phyloP scores from a whole-genome alignment of 2,329 filamentous ascomycete genomes.

The Myriosclerotinia scirpicola region DNA sequence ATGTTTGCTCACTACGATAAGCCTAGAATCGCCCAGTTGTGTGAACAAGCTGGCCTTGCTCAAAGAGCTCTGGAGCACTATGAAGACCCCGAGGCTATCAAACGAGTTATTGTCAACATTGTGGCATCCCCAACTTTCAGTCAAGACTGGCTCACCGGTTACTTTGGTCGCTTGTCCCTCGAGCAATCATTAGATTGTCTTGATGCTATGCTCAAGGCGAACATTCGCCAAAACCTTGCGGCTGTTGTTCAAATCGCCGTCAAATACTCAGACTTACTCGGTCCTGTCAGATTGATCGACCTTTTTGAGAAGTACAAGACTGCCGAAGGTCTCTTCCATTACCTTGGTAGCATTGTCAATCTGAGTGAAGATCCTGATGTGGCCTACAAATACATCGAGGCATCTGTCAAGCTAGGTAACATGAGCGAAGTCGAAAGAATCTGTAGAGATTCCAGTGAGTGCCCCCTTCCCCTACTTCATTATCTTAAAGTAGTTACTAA shows the following conservation, averaged over 20 bases:
- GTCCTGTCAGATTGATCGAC: constrained; percentile 82
- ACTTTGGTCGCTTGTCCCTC: constrained; percentile 91
- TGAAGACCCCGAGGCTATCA: constrained; percentile 84
- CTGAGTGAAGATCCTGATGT: constrained; percentile 93
- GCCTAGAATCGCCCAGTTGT: constrained; percentile 81
- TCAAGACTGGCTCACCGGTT: constrained; percentile 86
- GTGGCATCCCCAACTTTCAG: constrained; percentile 80
- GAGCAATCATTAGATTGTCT: constrained; percentile 93
- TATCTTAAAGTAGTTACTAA: too few species aligned
- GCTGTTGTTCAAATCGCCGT: constrained; percentile 93
- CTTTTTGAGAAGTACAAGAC: constrained; percentile 98
- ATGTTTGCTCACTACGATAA: constrained; percentile 99
- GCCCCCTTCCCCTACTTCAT: too few species aligned
- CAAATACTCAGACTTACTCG: constrained; percentile 95
- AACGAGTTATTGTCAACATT: constrained; percentile 84
- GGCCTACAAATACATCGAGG: constrained; percentile 99
- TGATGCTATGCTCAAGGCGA: constrained; percentile 93
- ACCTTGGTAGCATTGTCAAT: constrained; percentile 96
- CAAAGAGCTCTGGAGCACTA: constrained; percentile 92
- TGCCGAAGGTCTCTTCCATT: constrained; percentile 95
- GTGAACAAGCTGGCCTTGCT: constrained; percentile 85
- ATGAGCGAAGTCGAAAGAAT: constrained; percentile 96
- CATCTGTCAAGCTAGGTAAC: constrained; percentile 89
- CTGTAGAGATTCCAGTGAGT: constrained; percentile 76
- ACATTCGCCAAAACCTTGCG: constrained; percentile 96